Base-by-base conservation (phyloP, 148 eudicot species). In the Spergularia bocconei region DNA sequence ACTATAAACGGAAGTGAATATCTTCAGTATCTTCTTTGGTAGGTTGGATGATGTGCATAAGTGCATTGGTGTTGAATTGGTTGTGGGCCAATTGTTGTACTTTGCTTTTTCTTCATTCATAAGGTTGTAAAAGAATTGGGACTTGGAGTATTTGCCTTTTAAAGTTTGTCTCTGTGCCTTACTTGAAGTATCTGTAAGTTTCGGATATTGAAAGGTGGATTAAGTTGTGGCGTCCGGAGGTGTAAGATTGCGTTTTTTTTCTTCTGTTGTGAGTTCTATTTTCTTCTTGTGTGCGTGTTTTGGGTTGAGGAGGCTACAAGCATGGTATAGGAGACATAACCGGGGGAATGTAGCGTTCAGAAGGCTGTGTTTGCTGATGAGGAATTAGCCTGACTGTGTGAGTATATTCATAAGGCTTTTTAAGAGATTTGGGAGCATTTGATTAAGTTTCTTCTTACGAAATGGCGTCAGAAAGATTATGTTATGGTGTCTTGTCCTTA, bases 21-120 rank as follows among this genome's bases (percentile, higher is more conserved):
- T 29, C 61, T 51, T 20, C 36, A 21, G 41, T 56, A 36, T 64
- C 71, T 19, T 51, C 41, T 73, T 57, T 21, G 75, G 13, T 13
- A 38, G 47, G 38, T 53, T 38, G 57, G 44, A 13, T 23, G 36
- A 20, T 58, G n/a, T 39, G 64, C 16, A 56, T 50, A 20, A 47
- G n/a, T 39, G 64, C 16, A 56, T 50, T 36, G 53, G 9, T 56
- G 44, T 63, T 33, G 47, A 63, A 41, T 39, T 13, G 38, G 29
- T 53, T 47, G 72, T 47, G 57, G 77, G 77, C 62, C 77, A 51
- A 29, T 64, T 60, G 23, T 36, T 62, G 76, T 44, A 54, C 71
- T 55, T 58, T 61, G 48, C 19, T 70, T 17, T 17, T 39, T 50
- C 70, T 50, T 70, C 15, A 4, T 59, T 51, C 39, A 48, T 19